Evolutionary conservation across 2,329 filamentous ascomycete species (phyloP), one percentile per base, ranked within the genome.

Genomic region (Exophiala sp.): DNA sequence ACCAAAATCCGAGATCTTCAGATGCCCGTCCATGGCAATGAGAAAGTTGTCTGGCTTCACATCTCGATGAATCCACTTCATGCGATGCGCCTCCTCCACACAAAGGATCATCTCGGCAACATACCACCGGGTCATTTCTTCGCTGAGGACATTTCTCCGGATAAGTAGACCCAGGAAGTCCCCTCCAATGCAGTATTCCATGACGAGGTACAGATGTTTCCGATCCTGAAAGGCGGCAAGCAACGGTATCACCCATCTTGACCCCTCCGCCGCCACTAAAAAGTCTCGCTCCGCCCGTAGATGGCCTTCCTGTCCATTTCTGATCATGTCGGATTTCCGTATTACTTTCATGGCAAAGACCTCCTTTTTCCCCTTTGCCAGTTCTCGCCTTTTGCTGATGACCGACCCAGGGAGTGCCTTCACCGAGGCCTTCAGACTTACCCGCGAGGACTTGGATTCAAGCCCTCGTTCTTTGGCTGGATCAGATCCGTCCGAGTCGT

Each of bases 271-370:
- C 4, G 85, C 82, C 21, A 95, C 88, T 6, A 98, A 76, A 58
- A 97, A 94, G 62, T 97, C 93, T 58, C 91, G 76, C 65, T 98
- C 91, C 0, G 90, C 91, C 29, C 88, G 82, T 16, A 98, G 69
- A 69, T 97, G 93, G 0, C 88, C 91, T 68, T 97, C 91, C 69
- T 97, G 93, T 56, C 85, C 85, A 53, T 88, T 93, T 10, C 83
- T 81, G 48, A 97, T 76, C 90, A 96, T 97, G 48, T 88, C 83
- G 1, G 88, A 88, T 65, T 98, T 98, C 50, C 86, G 82, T 59
- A 97, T 97, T 24, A 95, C 86, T 65, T 97, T 97, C 91, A 97
- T 96, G 11, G 93, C 93, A 65, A 85, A 97, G 0, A 95, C 81
- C 50, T 85, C 77, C 43, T 75, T 78, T 50, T 61, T 68, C 14